phyloP scores from a whole-genome alignment of 2,329 filamentous ascomycete genomes.

The Fusarium sambucinum region DNA sequence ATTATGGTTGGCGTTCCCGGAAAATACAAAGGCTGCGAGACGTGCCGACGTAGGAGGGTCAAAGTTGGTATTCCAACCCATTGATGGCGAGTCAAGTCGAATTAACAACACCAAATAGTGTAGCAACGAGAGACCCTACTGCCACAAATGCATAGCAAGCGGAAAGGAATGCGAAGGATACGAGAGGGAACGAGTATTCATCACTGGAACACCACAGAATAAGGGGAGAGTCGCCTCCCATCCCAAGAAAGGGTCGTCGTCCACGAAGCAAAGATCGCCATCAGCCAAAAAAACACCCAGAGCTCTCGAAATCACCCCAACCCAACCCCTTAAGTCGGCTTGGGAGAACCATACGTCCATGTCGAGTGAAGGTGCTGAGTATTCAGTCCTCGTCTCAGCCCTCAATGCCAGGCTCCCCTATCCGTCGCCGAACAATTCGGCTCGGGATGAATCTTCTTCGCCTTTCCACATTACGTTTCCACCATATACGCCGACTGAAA shows the following conservation, averaged over 20 bases:
- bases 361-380: conserved; percentile 53
- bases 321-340: conserved; percentile 60
- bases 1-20: conserved; percentile 72
- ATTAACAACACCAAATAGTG: conserved; percentile 59
- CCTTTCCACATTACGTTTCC: conserved; percentile 56
- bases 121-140: conserved; percentile 71
- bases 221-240: conserved; percentile 69
- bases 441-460: conserved; percentile 38
- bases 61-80: conserved; percentile 58
- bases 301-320: conserved; percentile 50
- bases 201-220: conserved; percentile 68
- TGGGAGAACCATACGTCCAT: conserved; percentile 63
- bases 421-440: conserved; percentile 49
- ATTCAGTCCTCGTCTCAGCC: conserved; percentile 59
- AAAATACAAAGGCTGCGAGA: conserved; percentile 74
- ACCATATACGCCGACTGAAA: conserved; percentile 55
- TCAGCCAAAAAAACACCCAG: conserved; percentile 39
- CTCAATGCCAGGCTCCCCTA: conserved; percentile 58
- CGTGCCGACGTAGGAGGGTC: conserved; percentile 69
- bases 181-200: conserved; percentile 72
- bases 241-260: conserved; percentile 57
- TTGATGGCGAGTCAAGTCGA: not conserved
- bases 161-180: conserved; percentile 72
- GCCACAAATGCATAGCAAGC: conserved; percentile 69
- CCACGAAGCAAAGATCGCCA: conserved; percentile 51